A percentile compares a stretch with the other conserved stretches of the same genome.
These are phyloP conservation scores for Phanerochaete sordida DNA, from an alignment of 768 basidiomycete genomes.

Conservation along the genomic window DNA sequence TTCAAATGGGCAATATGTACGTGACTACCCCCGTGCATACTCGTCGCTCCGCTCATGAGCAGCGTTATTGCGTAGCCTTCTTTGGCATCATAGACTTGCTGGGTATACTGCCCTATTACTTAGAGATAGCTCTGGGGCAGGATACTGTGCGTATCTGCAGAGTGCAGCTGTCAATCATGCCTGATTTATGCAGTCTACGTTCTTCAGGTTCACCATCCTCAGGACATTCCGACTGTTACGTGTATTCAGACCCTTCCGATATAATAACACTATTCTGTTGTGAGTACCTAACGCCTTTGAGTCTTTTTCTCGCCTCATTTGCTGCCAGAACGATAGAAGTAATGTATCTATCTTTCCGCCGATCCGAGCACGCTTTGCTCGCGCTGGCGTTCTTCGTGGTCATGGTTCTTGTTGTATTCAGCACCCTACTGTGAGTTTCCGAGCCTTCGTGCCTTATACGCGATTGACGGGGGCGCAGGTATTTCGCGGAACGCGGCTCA, in stretches of 20 bases:
- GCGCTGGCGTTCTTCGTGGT: conserved; percentile 87
- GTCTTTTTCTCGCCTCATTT: neutral
- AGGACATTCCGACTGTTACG: conserved; percentile 86
- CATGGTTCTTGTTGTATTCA: conserved; percentile 85
- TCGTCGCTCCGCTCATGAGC: neutral
- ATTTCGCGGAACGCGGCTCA: conserved; percentile 86
- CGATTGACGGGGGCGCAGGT: conserved; percentile 37
- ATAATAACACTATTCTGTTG: conserved; percentile 80
- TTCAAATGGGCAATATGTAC: conserved; percentile 68
- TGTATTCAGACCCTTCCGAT: conserved; percentile 86
- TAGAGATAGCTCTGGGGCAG: conserved; percentile 78
- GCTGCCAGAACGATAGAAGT: conserved; percentile 74
- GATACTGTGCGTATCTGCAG: conserved; percentile 53
- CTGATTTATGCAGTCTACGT: conserved; percentile 52
- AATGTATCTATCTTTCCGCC: conserved; percentile 85
- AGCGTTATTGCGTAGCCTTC: conserved; percentile 50
- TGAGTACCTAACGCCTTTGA: conserved; percentile 33
- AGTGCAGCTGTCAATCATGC: neutral
- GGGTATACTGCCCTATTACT: conserved; percentile 85
- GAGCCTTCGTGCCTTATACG: neutral
- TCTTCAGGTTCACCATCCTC: conserved; percentile 89
- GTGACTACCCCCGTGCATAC: conserved; percentile 15
- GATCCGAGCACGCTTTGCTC: conserved; percentile 83
- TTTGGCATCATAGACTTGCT: conserved; percentile 84
- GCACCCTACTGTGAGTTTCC: conserved; percentile 66